phyloP scores from a whole-genome alignment of 2,329 filamentous ascomycete species.

The Ceratocystis colombiana region DNA sequence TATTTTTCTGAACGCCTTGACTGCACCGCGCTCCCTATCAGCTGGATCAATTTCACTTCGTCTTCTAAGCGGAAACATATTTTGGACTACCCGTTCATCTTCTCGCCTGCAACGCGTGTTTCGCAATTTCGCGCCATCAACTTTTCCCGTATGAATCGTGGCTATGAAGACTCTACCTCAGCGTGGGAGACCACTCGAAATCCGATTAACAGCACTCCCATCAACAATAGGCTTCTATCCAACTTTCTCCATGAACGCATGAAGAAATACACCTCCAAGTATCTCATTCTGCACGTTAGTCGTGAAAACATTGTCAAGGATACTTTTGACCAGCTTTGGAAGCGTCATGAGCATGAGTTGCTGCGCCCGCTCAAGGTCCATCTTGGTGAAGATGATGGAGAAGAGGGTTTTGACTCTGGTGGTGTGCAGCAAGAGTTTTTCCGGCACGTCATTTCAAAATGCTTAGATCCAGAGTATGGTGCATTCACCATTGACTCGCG shows the following conservation, averaged over 20 bases:
- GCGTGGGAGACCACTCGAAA: constrained; percentile 47
- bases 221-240: constrained; percentile 49
- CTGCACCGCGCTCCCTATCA: constrained; percentile 59
- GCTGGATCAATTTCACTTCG: constrained; percentile 54
- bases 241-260: constrained; percentile 53
- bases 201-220: constrained; percentile 46
- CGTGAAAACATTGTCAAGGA: constrained; percentile 59
- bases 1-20: constrained; percentile 70
- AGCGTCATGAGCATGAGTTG: constrained; percentile 69
- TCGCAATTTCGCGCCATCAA: constrained; percentile 84
- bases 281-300: constrained; percentile 59
- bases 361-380: constrained; percentile 79
- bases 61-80: constrained; percentile 61
- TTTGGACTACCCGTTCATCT: constrained; percentile 71
- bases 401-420: constrained; percentile 85
- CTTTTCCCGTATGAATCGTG: constrained; percentile 72
- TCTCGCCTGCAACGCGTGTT: constrained; percentile 60
- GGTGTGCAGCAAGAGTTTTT: constrained; percentile 98
- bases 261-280: constrained; percentile 57
- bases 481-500: constrained; percentile 68
- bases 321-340: constrained; percentile 81
- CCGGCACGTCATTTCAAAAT: constrained; percentile 68
- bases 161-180: constrained; percentile 59
- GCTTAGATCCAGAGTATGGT: constrained; percentile 65
- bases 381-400: constrained; percentile 69